phyloP scores from a whole-genome alignment of 2,329 filamentous ascomycete species.

The Fonsecaea monophora region DNA sequence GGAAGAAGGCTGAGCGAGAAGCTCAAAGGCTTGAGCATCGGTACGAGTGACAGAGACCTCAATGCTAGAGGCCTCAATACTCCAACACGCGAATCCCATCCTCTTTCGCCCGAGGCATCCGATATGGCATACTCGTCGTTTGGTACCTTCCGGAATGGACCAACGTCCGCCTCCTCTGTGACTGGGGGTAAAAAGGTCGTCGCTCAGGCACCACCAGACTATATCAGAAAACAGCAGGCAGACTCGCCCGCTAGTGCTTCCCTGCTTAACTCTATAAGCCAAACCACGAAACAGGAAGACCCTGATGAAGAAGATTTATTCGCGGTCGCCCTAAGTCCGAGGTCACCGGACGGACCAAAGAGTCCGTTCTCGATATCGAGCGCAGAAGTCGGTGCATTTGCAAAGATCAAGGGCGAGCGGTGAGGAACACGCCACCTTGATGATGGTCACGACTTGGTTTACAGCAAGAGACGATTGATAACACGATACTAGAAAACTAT shows the following conservation, averaged over 20 bases:
- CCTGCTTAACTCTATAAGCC: slow-evolving; percentile 41
- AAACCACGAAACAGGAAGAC: slow-evolving; percentile 51
- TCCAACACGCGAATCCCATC: slow-evolving; percentile 48
- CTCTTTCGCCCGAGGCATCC: slow-evolving; percentile 67
- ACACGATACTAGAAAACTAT: slow-evolving; percentile 23
- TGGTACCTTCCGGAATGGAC: slow-evolving; percentile 62
- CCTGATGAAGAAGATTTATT: slow-evolving; percentile 77
- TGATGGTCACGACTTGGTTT: slow-evolving; percentile 1
- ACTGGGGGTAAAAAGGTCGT: slow-evolving; percentile 41
- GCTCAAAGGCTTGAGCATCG: slow-evolving; percentile 77
- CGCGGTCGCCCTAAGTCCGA: slow-evolving; percentile 82
- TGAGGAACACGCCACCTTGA: slow-evolving; percentile 6
- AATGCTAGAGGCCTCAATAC: slow-evolving; percentile 43
- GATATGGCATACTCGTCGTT: slow-evolving; percentile 70
- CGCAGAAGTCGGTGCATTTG: slow-evolving; percentile 46
- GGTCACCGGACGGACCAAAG: slow-evolving; percentile 83
- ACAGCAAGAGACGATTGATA: slow-evolving; percentile 20
- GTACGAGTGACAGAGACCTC: slow-evolving; percentile 73
- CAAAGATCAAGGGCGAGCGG: slow-evolving; percentile 37
- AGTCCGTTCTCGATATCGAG: slow-evolving; percentile 75
- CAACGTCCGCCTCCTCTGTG: slow-evolving; percentile 37
- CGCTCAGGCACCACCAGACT: slow-evolving; percentile 49
- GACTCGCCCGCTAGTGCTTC: slow-evolving; percentile 41
- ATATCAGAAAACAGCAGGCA: slow-evolving; percentile 48
- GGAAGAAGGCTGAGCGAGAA: slow-evolving; percentile 78